phyloP scores from a whole-genome alignment of 176 grass and related monocot species.

The Carex cristatella region DNA sequence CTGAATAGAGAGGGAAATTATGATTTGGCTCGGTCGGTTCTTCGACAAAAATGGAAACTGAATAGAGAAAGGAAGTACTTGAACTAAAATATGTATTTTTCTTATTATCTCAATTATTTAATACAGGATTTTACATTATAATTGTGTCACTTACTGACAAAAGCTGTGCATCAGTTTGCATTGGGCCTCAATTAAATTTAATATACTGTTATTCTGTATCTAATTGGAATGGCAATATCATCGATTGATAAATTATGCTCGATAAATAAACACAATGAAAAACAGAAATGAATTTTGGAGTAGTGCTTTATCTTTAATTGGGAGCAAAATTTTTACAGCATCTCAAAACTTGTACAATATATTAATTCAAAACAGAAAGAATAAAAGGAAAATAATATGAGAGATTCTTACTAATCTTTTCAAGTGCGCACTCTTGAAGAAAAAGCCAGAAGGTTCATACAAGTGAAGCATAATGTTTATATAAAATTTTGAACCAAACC shows the following conservation, averaged over 20 bases:
- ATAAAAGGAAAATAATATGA: no score
- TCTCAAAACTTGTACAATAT: no score
- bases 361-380: no score
- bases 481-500: no score
- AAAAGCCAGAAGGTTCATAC: no score
- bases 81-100: conserved; percentile 12
- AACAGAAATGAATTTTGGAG: not conserved
- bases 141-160: not conserved
- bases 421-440: no score
- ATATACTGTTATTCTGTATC: not conserved
- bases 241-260: not conserved
- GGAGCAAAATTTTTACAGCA: not conserved
- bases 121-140: not conserved
- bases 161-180: not conserved
- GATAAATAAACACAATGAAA: not conserved
- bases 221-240: not conserved
- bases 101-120: not conserved
- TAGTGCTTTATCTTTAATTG: not conserved
- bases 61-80: conserved; percentile 54
- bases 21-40: conserved; percentile 51
- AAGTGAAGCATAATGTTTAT: no score
- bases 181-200: not conserved
- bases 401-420: no score
- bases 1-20: conserved; percentile 74
- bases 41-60: conserved; percentile 59